Base-by-base conservation (phyloP, 2,329 filamentous ascomycete genomes). In the Colletotrichum sojae region DNA sequence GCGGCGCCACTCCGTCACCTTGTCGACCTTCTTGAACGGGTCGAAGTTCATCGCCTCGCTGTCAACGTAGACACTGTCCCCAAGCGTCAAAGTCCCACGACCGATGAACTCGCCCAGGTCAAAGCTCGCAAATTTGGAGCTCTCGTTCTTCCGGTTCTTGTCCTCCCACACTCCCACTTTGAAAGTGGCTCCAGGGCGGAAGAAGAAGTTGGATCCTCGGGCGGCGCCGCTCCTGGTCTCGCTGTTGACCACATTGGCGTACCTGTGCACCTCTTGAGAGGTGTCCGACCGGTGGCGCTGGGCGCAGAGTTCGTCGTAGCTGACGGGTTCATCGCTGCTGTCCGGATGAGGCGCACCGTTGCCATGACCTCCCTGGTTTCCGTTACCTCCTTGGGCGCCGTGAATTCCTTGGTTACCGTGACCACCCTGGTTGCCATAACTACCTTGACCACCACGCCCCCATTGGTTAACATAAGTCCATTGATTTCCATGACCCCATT, bases 11-110 rank as follows among this genome's bases (percentile, higher is more conserved):
- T 75, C 73, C 5, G 60, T 69, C 2, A 79, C 73, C 59, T 74
- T 76, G 45, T 74, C 74, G 5, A 73, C 73, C 67, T 75, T 75
- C 70, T 74, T 74, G 73, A 76, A 78, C n/a, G 73, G 77, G 58
- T 79, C 77, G 53, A 74, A 71, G 54, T 79, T 79, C 53, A 79
- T 73, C 6, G 72, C 75, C 63, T 78, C 77, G 54, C 75, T 78
- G 43, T 79, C 77, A 8, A 78, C 76, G 45, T 74, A 76, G 6
- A 79, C 74, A 18, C 73, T 73, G 2, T 74, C 67, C 6, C 74
- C 75, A 2, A 78, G 72, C 12, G 69, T 76, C 39, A 78, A 45
- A 1, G 52, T 73, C 4, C 75, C 72, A 4, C 69, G 67, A 18
- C 73, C 72, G 12, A 76, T 31, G 18, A 74, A 68, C 18, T 49